Conservation (phyloP, 768 basidiomycete species). For the Pholiota conissans region DNA sequence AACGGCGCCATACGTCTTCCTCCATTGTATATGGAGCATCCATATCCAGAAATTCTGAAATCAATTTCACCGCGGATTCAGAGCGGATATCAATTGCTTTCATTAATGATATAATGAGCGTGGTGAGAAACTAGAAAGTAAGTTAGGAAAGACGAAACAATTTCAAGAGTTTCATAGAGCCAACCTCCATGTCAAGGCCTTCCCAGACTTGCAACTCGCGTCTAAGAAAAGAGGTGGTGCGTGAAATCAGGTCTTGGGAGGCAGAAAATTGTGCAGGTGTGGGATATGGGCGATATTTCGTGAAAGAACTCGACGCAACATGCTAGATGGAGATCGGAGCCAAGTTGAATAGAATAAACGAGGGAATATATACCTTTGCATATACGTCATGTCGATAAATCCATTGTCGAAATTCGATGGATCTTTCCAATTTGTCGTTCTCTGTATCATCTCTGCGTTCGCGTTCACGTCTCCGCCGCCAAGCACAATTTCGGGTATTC, state of each 20-base stretch:
- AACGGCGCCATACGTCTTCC: conserved; percentile 68
- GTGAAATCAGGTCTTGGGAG: conserved; percentile 70
- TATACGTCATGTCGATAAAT: conserved; percentile 79
- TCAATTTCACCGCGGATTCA: conserved; percentile 78
- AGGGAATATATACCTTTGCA: conserved; percentile 65
- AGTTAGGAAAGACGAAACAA: conserved; percentile 11
- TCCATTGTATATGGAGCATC: conserved; percentile 59
- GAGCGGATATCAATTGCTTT: conserved; percentile 92
- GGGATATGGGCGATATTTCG: conserved; percentile 89
- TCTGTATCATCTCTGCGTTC: conserved; percentile 57
- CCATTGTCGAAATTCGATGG: conserved; percentile 74
- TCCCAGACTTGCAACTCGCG: conserved; percentile 89
- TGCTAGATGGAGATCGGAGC: conserved; percentile 52
- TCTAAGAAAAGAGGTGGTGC: conserved; percentile 79
- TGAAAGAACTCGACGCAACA: conserved; percentile 83
- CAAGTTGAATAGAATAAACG: not conserved
- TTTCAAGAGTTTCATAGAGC: conserved; percentile 14
- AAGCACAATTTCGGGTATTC: conserved; percentile 28
- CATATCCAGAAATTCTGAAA: conserved; percentile 89
- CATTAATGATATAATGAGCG: conserved; percentile 87
- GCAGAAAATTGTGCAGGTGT: conserved; percentile 80
- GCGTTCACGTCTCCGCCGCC: conserved; percentile 42
- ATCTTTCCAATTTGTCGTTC: conserved; percentile 71
- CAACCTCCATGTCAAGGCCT: conserved; percentile 85
- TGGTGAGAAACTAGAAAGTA: conserved; percentile 74